These are phyloP conservation scores for Cladorrhinum samala DNA, from an alignment of 495 filamentous ascomycete genomes.

Conservation along the genomic window DNA sequence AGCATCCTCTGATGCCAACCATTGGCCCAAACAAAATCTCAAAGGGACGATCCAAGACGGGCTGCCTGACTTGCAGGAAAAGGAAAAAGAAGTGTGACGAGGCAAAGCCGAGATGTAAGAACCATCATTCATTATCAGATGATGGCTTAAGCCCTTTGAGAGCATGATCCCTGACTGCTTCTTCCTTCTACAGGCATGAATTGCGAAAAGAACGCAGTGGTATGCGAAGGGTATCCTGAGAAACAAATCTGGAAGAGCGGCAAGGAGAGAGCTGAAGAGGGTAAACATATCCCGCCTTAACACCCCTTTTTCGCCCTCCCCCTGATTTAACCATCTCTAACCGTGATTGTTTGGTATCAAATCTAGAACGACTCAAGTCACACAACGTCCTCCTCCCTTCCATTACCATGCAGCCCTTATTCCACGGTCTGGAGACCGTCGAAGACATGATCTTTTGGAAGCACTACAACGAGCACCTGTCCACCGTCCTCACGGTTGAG, in stretches of 20 bases:
- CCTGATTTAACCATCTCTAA: constrained; percentile 24
- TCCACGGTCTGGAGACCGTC: constrained; percentile 79
- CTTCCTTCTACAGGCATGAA: constrained; percentile 59
- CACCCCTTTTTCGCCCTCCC: no score
- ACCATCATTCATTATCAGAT: constrained; percentile 8
- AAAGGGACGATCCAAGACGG: constrained; percentile 89
- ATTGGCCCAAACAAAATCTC: constrained; percentile 55
- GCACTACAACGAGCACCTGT: constrained; percentile 78
- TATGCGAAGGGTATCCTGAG: constrained; percentile 89
- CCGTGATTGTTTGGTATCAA: constrained; percentile 1
- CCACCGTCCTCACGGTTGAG: constrained; percentile 74
- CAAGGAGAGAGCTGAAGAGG: constrained; percentile 68
- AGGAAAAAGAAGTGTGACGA: constrained; percentile 98
- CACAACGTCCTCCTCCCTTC: constrained; percentile 45
- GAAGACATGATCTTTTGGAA: constrained; percentile 79
- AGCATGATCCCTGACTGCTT: constrained; percentile 20
- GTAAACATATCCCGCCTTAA: constrained; percentile 35
- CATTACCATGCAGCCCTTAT: constrained; percentile 67
- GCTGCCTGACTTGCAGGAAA: constrained; percentile 85
- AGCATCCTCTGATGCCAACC: constrained; percentile 61
- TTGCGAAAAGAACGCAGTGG: constrained; percentile 89
- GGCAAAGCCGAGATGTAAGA: constrained; percentile 76
- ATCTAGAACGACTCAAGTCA: constrained; percentile 37
- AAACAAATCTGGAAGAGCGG: constrained; percentile 83
- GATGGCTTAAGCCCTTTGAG: not conserved